Base-by-base conservation (phyloP, 1,284 basidiomycete genomes). In the Pseudozyma hubeiensis region DNA sequence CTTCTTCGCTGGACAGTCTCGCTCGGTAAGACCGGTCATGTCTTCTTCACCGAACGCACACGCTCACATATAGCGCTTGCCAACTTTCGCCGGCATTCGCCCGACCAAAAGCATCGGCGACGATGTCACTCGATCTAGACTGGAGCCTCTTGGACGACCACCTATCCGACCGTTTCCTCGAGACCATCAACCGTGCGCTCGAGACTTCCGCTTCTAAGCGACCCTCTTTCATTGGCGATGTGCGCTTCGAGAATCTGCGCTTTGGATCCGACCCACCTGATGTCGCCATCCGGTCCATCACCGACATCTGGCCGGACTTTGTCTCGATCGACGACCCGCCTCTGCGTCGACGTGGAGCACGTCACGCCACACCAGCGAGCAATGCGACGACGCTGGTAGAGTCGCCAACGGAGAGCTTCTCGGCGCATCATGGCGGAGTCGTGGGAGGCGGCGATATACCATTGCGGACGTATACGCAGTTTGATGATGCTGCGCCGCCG, bases 291-390 rank as follows among this genome's bases (percentile, higher is more conserved):
- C 90, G 93, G 61, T 94, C 97, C 85, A 87, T 99, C 62, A 89
- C 93, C 50, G 94, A 98, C 86, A 93, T 98, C 60, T 94, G 96
- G 86, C 90, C 90, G 41, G 94, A 96, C 82, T 98, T 98, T 81
- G 70, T 75, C 13, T 70, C 63, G 43, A 61, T 66, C 50, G 72
- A 75, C 43, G 59, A 69, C 17, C 59, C 73, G 37, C 66, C 52
- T 30, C 43, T 55, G n/a, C 60, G 53, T n/a, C 63, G 54, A 16
- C 51, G 54, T 30, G 54, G 62, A 17, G 24, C 56, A 16, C n/a
- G 71, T 16, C 60, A 68, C 10, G 49, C 58, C 7, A 74, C 71
- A 29, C 71, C 71, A 8, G 65, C 63, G 8, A 61, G 55, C 19
- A 74, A 53, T 24, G 51, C 51, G n/a, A 60, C 71, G 13, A 69